A percentile compares a stretch with the other conserved stretches of the same genome.
Evolutionary conservation across 306 rosid species (phyloP).

Genomic region (Rosa multiflora): DNA sequence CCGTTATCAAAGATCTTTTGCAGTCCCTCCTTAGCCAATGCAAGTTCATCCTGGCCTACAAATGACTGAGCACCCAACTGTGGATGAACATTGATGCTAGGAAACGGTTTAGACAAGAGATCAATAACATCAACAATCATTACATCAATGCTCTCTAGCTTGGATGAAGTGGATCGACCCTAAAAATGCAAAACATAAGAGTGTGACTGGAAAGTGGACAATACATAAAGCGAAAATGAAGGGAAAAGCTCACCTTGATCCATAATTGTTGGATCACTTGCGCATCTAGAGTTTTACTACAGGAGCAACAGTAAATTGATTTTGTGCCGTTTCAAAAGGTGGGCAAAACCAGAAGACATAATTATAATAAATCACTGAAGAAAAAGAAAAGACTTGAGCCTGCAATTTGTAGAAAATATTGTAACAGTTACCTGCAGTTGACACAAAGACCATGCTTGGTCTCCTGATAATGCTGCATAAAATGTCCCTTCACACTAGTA

Average conservation of each 20-base stretch:
- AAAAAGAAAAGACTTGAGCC: not conserved
- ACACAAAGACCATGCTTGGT: not conserved
- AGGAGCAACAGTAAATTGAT: not conserved
- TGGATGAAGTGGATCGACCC: not conserved
- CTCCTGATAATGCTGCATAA: not conserved
- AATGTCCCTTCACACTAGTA: not conserved
- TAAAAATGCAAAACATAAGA: not conserved
- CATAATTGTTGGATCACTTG: not conserved
- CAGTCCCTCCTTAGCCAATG: slow-evolving; percentile 8
- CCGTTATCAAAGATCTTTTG: not conserved
- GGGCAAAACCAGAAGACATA: not conserved
- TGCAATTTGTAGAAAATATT: not conserved
- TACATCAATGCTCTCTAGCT: not conserved
- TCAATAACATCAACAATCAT: not conserved
- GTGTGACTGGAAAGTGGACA: not conserved
- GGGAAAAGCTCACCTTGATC: not conserved
- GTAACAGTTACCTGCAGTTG: not conserved
- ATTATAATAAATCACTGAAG: not conserved
- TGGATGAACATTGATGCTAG: not conserved
- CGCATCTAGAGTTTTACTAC: not conserved
- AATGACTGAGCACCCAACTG: not conserved
- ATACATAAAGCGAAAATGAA: not conserved
- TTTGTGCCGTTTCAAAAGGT: not conserved
- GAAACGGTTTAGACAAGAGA: not conserved
- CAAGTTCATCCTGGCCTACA: not conserved